A percentile compares a stretch with the other conserved stretches of the same genome.
phyloP scores from a whole-genome alignment of 129 eudicot genomes.

The Ambrosia trifida region DNA sequence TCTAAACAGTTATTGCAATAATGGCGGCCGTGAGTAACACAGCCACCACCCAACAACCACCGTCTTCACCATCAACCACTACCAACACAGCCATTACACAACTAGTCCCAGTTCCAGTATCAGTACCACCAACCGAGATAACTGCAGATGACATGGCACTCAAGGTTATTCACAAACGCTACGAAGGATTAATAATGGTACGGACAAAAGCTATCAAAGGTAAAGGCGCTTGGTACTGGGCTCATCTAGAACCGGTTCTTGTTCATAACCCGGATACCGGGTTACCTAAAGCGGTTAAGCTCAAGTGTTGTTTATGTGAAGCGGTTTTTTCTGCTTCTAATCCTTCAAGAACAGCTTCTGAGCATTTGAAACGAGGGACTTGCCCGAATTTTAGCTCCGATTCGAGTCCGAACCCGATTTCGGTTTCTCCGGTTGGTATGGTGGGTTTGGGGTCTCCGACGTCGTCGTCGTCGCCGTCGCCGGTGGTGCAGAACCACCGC shows the following conservation, averaged over 20 bases:
- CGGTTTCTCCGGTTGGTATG: slow-evolving; percentile 47
- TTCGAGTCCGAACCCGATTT: slow-evolving; percentile 51
- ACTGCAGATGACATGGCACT: slow-evolving; percentile 60
- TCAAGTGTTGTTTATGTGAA: slow-evolving; percentile 74
- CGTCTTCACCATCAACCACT: background rate
- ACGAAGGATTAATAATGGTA: slow-evolving; percentile 77
- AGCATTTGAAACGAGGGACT: slow-evolving; percentile 88
- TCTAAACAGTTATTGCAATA: slow-evolving; percentile 3
- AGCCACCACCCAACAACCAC: slow-evolving; percentile 35
- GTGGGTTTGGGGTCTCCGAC: slow-evolving; percentile 35
- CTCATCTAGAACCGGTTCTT: slow-evolving; percentile 84
- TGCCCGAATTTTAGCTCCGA: slow-evolving; percentile 72
- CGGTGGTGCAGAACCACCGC: slow-evolving; percentile 46
- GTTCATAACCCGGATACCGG: slow-evolving; percentile 65
- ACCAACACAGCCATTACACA: slow-evolving; percentile 26
- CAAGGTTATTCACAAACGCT: slow-evolving; percentile 71
- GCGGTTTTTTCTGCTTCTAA: slow-evolving; percentile 85
- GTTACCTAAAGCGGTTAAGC: slow-evolving; percentile 82
- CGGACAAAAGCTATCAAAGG: slow-evolving; percentile 86
- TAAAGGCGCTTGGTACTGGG: slow-evolving; percentile 99
- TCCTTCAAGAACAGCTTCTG: slow-evolving; percentile 95
- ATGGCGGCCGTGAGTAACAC: slow-evolving; percentile 50
- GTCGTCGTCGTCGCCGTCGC: slow-evolving; percentile 39
- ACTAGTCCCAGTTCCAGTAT: slow-evolving; percentile 8
- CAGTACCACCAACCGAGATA: slow-evolving; percentile 2